A percentile compares a stretch with the other conserved stretches of the same genome.
Conservation (phyloP, 768 basidiomycete genomes). For the Termitomyces sp. region DNA sequence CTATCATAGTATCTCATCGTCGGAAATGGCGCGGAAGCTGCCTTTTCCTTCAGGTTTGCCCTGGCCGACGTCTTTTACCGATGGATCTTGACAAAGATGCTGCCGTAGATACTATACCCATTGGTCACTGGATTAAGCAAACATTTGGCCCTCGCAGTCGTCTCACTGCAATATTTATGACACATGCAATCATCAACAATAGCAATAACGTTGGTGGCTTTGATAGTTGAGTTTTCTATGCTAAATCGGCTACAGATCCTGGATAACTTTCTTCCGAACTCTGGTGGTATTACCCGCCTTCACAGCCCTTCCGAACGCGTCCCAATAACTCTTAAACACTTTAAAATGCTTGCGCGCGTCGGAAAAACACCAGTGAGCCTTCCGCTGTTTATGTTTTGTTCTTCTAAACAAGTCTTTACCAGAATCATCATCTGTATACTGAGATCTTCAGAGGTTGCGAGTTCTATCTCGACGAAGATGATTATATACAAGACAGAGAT, state of each 20-base stretch:
- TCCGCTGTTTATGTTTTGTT: neutral
- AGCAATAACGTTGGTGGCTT: conserved; percentile 35
- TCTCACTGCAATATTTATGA: conserved; percentile 62
- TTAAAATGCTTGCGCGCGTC: conserved; percentile 64
- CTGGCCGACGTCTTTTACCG: neutral
- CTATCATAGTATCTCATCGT: conserved; percentile 31
- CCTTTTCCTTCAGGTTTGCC: conserved; percentile 54
- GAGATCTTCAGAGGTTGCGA: conserved; percentile 61
- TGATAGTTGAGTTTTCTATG: neutral
- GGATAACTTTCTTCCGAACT: conserved; percentile 33
- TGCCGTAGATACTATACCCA: conserved; percentile 42
- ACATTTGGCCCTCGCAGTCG: conserved; percentile 51
- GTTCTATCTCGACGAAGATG: conserved; percentile 66
- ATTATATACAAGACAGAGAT: conserved; percentile 43
- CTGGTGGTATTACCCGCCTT: conserved; percentile 15
- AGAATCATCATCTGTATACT: conserved; percentile 52
- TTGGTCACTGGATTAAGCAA: conserved; percentile 56
- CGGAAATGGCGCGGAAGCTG: conserved; percentile 38
- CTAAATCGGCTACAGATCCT: conserved; percentile 33
- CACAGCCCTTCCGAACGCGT: conserved; percentile 29
- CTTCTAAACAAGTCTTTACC: neutral
- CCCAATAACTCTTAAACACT: conserved; percentile 72
- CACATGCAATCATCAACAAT: conserved; percentile 68
- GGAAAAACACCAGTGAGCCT: conserved; percentile 51
- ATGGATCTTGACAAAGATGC: neutral